A percentile compares a stretch with the other conserved stretches of the same genome.
phyloP scores from a whole-genome alignment of 129 eudicot species.

The Arctium lappa region DNA sequence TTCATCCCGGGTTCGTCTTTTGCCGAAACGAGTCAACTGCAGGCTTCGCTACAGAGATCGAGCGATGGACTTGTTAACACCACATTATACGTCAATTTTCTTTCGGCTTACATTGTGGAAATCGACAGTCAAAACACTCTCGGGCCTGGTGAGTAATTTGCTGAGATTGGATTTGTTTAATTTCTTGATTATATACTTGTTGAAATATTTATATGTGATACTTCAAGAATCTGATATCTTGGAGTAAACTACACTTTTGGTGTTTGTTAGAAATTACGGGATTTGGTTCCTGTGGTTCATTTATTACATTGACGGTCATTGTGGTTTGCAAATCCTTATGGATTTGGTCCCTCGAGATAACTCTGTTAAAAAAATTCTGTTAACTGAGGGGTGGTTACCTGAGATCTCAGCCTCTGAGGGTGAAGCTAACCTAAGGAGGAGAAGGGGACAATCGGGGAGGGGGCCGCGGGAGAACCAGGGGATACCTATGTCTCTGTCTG shows the following conservation, averaged over 20 bases:
- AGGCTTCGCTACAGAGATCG: conserved; percentile 59
- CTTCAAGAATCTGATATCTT: not conserved
- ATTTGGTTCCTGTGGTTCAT: not conserved
- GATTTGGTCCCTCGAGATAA: not conserved
- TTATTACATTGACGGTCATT: not conserved
- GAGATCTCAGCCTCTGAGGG: too few species aligned
- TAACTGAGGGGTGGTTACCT: too few species aligned
- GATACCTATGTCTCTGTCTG: too few species aligned
- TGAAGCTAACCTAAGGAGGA: too few species aligned
- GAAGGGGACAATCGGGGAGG: too few species aligned
- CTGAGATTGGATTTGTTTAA: not conserved
- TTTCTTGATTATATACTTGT: not conserved
- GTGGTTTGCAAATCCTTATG: not conserved
- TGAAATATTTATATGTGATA: not conserved
- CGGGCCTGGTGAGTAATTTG: conserved; percentile 85
- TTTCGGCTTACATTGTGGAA: conserved; percentile 77
- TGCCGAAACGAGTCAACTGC: conserved; percentile 60
- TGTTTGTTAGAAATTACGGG: not conserved
- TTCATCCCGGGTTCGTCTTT: conserved; percentile 84
- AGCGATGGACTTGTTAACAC: conserved; percentile 70
- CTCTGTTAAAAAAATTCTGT: too few species aligned
- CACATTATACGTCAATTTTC: conserved; percentile 62
- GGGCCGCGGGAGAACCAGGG: too few species aligned
- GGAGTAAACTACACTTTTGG: not conserved
- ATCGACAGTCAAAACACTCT: conserved; percentile 61